Base-by-base conservation (phyloP, 768 basidiomycete genomes). In the Trametes elegans region DNA sequence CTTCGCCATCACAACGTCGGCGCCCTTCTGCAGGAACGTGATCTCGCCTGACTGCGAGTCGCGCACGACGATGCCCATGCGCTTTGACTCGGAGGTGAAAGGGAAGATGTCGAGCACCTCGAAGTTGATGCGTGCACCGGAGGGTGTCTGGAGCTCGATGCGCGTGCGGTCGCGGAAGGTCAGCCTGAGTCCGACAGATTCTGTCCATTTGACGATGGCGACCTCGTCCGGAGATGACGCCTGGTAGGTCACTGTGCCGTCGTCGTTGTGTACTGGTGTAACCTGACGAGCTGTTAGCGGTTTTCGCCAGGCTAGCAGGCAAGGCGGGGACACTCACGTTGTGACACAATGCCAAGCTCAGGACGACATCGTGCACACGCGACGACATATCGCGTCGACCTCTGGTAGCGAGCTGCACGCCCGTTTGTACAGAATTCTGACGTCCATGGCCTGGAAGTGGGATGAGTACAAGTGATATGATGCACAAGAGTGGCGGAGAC, bases 151-250 rank as follows among this genome's bases (percentile, higher is more conserved):
- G 7, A 99, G 76, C 26, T 89, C 85, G 69, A 98, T 96, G n/a
- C 79, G 81, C 1, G 88, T 90, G 34, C 97, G 91, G 67, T 97
- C 93, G 24, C 97, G 90, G 66, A 85, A 87, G 19, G 85, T 82
- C 31, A 99, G 84, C 0, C 90, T 90, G 3, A 99, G 76, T 0
- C 96, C 96, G 59, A 98, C 90, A 0, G 93, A 94, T 59, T 92
- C 88, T 8, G 97, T 98, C 93, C 93, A 98, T 57, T 85, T 87
- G 32, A 99, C 96, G 62, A 99, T 98, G 38, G 97, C 97, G 39
- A 98, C 97, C 74, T 99, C 97, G 65, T 99, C 97, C 0, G 97
- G 97, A 1, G 97, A 99, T 0, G 95, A 96, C 0, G 97, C 97
- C 77, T 99, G 96, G 68, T 98, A 99, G 0, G 96, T 98, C 34